These are phyloP conservation scores for Tetragonia tetragonoides DNA, from an alignment of 148 eudicot genomes.

Conservation along the genomic window DNA sequence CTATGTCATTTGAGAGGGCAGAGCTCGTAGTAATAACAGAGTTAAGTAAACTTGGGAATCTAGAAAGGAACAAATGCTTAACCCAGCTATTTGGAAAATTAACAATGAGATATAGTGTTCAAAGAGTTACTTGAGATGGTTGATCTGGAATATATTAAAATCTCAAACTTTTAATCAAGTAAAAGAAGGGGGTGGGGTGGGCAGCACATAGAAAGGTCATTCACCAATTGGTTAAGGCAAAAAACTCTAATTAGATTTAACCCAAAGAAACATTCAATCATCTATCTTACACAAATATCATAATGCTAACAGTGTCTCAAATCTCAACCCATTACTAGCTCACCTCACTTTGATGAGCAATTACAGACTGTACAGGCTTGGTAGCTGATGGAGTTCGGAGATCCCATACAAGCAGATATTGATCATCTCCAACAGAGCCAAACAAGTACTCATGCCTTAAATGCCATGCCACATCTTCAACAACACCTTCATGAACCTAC, in stretches of 20 bases:
- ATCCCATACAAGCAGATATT: constrained; percentile 75
- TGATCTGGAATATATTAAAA: background rate
- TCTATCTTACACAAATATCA: background rate
- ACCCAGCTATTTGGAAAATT: background rate
- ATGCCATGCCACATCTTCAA: constrained; percentile 96
- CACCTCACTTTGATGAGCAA: constrained; percentile 93
- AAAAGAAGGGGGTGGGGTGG: background rate
- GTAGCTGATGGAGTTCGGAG: constrained; percentile 59
- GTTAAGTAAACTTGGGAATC: background rate
- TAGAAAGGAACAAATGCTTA: background rate
- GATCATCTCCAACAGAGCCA: constrained; percentile 83
- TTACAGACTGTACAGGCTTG: constrained; percentile 79
- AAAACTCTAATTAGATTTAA: background rate
- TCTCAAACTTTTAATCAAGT: background rate
- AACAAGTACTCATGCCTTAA: constrained; percentile 77
- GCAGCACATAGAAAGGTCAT: background rate
- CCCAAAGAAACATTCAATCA: background rate
- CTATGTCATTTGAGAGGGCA: background rate
- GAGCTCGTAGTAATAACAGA: background rate
- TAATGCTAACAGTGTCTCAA: background rate
- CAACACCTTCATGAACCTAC: constrained; percentile 83
- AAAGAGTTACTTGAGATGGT: background rate
- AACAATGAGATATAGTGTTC: background rate
- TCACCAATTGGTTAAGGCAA: background rate
- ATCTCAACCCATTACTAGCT: background rate